phyloP scores from a whole-genome alignment of 345 rosid species.

The Euphorbia pulcherrima region DNA sequence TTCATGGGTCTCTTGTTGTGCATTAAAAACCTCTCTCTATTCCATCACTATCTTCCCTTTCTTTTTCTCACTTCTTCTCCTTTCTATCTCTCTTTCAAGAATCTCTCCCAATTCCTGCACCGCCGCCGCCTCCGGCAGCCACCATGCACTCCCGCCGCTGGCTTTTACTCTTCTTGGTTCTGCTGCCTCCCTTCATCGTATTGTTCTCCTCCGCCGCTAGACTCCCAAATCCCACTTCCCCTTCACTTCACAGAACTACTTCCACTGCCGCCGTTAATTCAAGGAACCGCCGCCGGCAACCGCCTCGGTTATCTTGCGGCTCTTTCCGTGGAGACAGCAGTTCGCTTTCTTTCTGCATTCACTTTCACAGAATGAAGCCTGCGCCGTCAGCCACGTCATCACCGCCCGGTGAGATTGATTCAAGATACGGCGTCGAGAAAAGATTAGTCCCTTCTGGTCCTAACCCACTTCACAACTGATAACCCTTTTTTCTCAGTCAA shows the following conservation, averaged over 20 bases:
- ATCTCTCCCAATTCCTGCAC: not conserved
- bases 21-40: slow-evolving; percentile 25
- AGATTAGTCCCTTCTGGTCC: slow-evolving; percentile 69
- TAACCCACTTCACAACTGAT: slow-evolving; percentile 68
- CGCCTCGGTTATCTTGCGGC: slow-evolving; percentile 24
- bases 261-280: not conserved
- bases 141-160: not conserved
- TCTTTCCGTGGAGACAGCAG: slow-evolving; percentile 24
- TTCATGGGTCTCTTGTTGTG: slow-evolving; percentile 45
- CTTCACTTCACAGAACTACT: not conserved
- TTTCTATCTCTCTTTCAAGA: not conserved
- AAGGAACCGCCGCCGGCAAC: slow-evolving; percentile 11
- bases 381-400: not conserved
- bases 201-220: slow-evolving; percentile 11
- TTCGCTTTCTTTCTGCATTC: slow-evolving; percentile 39
- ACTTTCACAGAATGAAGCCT: slow-evolving; percentile 32
- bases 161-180: not conserved
- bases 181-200: not conserved
- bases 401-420: slow-evolving; percentile 39
- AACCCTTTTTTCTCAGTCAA: too few species aligned
- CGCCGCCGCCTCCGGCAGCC: not conserved
- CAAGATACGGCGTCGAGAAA: slow-evolving; percentile 61
- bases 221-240: not conserved
- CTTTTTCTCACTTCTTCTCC: not conserved
- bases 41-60: not conserved